phyloP scores from a whole-genome alignment of 2,329 filamentous ascomycete genomes.

The Phaeophleospora eucalypticola region DNA sequence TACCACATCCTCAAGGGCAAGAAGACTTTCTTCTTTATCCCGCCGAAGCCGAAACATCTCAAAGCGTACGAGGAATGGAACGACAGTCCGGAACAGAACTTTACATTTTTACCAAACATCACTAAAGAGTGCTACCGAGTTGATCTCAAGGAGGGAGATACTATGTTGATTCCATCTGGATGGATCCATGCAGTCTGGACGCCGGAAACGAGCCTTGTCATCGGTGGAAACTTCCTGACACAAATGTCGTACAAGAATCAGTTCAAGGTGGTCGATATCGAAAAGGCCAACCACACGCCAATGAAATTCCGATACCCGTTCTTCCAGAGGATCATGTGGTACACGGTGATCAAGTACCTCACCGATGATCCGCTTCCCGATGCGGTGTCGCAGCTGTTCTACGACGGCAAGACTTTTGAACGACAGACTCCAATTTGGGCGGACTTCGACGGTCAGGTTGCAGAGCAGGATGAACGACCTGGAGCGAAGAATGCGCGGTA shows the following conservation, averaged over 20 bases:
- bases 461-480: conserved; percentile 45
- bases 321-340: conserved; percentile 68
- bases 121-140: conserved; percentile 65
- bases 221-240: conserved; percentile 67
- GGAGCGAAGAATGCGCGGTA: conserved; percentile 55
- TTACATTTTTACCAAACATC: conserved; percentile 60
- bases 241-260: conserved; percentile 63
- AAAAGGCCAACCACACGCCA: conserved; percentile 63
- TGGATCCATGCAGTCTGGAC: conserved; percentile 73
- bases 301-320: conserved; percentile 64
- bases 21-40: conserved; percentile 70
- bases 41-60: conserved; percentile 62
- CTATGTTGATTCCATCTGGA: conserved; percentile 66
- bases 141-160: conserved; percentile 62
- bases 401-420: conserved; percentile 53
- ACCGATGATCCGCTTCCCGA: conserved; percentile 60
- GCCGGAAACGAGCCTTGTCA: conserved; percentile 64
- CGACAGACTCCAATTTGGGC: conserved; percentile 55
- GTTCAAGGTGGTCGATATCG: conserved; percentile 61
- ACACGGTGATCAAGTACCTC: conserved; percentile 60
- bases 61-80: conserved; percentile 71
- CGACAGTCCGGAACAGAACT: conserved; percentile 62
- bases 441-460: conserved; percentile 52
- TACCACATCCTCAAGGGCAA: conserved; percentile 66
- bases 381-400: conserved; percentile 52